Conservation (phyloP, 768 basidiomycete species). For the Boletus rubropictus region DNA sequence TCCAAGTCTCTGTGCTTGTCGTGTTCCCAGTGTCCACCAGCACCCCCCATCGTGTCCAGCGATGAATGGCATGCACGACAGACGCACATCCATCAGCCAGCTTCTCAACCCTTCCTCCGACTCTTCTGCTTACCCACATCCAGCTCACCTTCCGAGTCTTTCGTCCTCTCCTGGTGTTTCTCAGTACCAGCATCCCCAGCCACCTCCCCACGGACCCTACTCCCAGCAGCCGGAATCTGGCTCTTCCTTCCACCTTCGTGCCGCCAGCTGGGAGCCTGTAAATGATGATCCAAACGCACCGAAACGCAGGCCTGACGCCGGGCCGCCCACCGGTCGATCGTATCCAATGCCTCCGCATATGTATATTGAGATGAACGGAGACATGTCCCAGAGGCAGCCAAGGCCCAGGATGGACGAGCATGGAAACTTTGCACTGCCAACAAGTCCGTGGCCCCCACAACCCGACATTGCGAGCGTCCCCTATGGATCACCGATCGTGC, state of each 20-base stretch:
- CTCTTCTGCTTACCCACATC: slow-evolving; percentile 31
- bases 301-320: slow-evolving; percentile 33
- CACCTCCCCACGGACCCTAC: slow-evolving; percentile 25
- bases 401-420: slow-evolving; percentile 31
- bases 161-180: slow-evolving; percentile 20
- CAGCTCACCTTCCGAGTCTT: slow-evolving; percentile 27
- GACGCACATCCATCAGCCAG: slow-evolving; percentile 47
- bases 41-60: slow-evolving; percentile 20
- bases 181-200: slow-evolving; percentile 27
- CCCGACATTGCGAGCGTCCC: slow-evolving; percentile 30
- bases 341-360: slow-evolving; percentile 32
- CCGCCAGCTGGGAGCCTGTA: slow-evolving; percentile 51
- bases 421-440: slow-evolving; percentile 26
- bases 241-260: slow-evolving; percentile 49
- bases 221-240: slow-evolving; percentile 26
- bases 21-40: slow-evolving; percentile 7
- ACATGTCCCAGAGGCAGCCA: slow-evolving; percentile 25
- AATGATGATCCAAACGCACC: slow-evolving; percentile 34
- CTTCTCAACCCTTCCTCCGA: slow-evolving; percentile 45
- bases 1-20: slow-evolving; percentile 9
- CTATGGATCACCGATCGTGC: slow-evolving; percentile 41
- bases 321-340: slow-evolving; percentile 30
- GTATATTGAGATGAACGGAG: slow-evolving; percentile 32
- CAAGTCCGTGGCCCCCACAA: slow-evolving; percentile 31
- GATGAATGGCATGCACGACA: slow-evolving; percentile 43